Evolutionary conservation across 768 basidiomycete genomes (phyloP).

Genomic region (Pleurotus cornucopiae): DNA sequence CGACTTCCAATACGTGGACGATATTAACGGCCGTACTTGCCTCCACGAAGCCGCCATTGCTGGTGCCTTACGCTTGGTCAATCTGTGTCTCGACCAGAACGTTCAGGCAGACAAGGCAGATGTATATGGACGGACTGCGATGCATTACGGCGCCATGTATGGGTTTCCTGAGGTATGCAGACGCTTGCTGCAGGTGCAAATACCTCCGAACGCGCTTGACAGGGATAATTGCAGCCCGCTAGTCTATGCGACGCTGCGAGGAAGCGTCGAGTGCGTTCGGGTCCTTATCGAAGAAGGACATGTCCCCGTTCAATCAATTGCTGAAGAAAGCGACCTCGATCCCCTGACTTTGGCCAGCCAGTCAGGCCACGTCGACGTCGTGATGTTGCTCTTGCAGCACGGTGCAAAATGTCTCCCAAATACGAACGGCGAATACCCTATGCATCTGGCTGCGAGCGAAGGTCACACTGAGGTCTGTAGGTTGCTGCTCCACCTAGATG

Average conservation of each 20-base stretch:
- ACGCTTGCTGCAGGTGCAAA: constrained; percentile 64
- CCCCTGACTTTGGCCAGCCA: constrained; percentile 91
- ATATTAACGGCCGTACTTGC: constrained; percentile 93
- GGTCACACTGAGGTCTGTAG: constrained; percentile 86
- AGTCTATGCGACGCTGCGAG: constrained; percentile 87
- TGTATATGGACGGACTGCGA: constrained; percentile 86
- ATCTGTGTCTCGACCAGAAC: constrained; percentile 72
- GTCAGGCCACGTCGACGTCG: constrained; percentile 82
- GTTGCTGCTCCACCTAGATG: constrained; percentile 67
- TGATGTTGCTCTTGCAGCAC: constrained; percentile 67
- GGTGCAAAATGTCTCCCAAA: constrained; percentile 81
- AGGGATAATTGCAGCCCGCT: constrained; percentile 94
- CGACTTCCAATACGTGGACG: constrained; percentile 90
- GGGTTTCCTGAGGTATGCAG: constrained; percentile 76
- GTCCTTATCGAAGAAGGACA: constrained; percentile 76
- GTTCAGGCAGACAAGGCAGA: constrained; percentile 75
- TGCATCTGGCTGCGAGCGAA: constrained; percentile 91
- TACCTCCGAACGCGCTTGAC: constrained; percentile 70
- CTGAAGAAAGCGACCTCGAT: constrained; percentile 63
- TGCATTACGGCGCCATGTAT: constrained; percentile 96
- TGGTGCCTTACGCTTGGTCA: constrained; percentile 72
- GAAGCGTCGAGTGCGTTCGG: constrained; percentile 76
- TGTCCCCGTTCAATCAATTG: constrained; percentile 56
- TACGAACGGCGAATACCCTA: constrained; percentile 94
- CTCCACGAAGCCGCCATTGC: constrained; percentile 91